Conservation (phyloP, 176 grass and related monocot genomes). For the Puccinellia tenuiflora region DNA sequence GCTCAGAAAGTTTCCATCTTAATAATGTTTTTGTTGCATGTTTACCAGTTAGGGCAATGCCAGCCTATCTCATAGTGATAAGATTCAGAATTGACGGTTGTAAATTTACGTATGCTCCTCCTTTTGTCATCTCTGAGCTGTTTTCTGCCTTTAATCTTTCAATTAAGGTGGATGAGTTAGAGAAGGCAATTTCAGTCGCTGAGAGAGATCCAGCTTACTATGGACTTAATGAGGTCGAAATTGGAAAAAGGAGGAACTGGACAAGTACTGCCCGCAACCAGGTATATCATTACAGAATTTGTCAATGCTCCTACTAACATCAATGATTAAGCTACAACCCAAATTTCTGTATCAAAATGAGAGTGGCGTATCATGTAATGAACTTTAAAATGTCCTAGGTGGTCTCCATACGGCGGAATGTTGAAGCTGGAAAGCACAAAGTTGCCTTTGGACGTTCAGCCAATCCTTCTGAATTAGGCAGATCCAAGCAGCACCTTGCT, state of each 20-base stretch:
- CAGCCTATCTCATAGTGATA: neutral
- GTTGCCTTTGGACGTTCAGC: conserved; percentile 30
- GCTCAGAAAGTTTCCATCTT: neutral
- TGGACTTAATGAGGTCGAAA: conserved; percentile 74
- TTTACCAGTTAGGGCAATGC: neutral
- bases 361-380: neutral
- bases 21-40: neutral
- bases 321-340: neutral
- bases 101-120: neutral
- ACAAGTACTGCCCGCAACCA: conserved; percentile 63
- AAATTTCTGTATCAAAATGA: neutral
- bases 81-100: neutral
- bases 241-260: conserved; percentile 72
- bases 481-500: conserved; percentile 49
- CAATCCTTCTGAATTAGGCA: conserved; percentile 49
- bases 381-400: conserved; percentile 41
- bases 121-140: neutral
- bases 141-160: neutral
- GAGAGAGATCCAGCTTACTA: conserved; percentile 80
- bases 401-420: conserved; percentile 45
- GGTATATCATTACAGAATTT: conserved; percentile 26
- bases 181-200: conserved; percentile 81
- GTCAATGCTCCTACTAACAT: neutral
- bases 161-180: conserved; percentile 81
- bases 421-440: conserved; percentile 68